These are phyloP conservation scores for Yarrowia phangngaensis DNA, from an alignment of 805 yeast genomes.

Conservation along the genomic window DNA sequence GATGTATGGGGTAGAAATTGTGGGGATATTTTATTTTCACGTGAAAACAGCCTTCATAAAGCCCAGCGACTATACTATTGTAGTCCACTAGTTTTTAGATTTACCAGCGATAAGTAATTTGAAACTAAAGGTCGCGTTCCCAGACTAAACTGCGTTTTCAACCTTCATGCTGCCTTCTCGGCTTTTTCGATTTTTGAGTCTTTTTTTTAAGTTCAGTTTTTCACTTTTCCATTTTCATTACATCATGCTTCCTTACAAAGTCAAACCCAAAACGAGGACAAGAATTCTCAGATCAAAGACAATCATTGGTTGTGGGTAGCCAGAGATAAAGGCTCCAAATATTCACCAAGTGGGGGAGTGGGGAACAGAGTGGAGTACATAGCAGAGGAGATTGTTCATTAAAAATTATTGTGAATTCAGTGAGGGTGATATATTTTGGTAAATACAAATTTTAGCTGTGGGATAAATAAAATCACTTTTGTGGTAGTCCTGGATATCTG, in stretches of 20 bases:
- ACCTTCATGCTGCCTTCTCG: no score
- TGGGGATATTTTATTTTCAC: no score
- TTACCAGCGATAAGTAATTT: no score
- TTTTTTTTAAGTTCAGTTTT: background rate
- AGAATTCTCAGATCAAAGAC: conserved; percentile 6
- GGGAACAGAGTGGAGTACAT: background rate
- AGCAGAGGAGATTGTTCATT: conserved; percentile 8
- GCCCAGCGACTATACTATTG: no score
- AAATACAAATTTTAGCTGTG: no score
- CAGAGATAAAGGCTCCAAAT: background rate
- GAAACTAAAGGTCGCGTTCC: no score
- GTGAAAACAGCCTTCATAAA: no score
- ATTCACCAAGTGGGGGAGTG: no score
- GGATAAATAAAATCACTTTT: background rate
- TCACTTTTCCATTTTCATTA: conserved; percentile 8
- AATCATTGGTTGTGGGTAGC: background rate
- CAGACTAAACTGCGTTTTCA: no score
- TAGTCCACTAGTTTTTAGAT: no score
- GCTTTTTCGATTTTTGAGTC: background rate
- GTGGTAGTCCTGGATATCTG: background rate
- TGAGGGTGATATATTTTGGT: background rate
- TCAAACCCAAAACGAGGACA: conserved; percentile 1
- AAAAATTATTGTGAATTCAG: background rate
- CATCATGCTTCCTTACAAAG: no score
- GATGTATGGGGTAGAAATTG: no score